Percentiles rank a stretch among this genome's conserved stretches.
Evolutionary conservation across 768 basidiomycete genomes (phyloP).

Genomic region (Naganishia antarctica): DNA sequence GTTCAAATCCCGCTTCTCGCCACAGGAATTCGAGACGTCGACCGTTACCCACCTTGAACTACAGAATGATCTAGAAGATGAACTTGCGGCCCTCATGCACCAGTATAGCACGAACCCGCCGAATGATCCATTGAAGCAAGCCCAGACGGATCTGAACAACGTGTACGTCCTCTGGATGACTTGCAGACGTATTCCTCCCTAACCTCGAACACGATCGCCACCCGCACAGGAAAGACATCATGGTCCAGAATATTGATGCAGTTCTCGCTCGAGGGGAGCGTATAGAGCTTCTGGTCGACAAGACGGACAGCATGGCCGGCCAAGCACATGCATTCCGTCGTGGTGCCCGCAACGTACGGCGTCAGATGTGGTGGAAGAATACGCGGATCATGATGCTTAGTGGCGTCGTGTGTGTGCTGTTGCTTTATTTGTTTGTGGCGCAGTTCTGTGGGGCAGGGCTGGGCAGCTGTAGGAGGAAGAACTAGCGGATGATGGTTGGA

Average conservation of each 20-base stretch:
- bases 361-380: conserved; percentile 53
- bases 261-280: conserved; percentile 90
- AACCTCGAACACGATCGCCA: not conserved
- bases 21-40: conserved; percentile 48
- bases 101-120: conserved; percentile 74
- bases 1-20: conserved; percentile 48
- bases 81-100: conserved; percentile 62
- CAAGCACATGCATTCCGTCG: conserved; percentile 90
- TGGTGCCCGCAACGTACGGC: conserved; percentile 64
- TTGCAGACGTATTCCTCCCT: not conserved
- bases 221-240: conserved; percentile 67
- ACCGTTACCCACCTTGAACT: conserved; percentile 31
- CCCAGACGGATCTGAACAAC: conserved; percentile 65
- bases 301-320: conserved; percentile 90
- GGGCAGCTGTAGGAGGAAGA: conserved; percentile 14
- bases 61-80: conserved; percentile 46
- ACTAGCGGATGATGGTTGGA: too few relatives aligned
- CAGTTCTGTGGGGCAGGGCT: conserved; percentile 69
- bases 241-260: conserved; percentile 98
- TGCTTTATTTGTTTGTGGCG: conserved; percentile 77
- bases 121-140: conserved; percentile 76
- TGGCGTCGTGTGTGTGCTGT: conserved; percentile 56
- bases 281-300: conserved; percentile 91
- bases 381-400: conserved; percentile 55
- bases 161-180: conserved; percentile 48